Conservation (phyloP, 306 rosid genomes). For the Cicer pinnatifidum region DNA sequence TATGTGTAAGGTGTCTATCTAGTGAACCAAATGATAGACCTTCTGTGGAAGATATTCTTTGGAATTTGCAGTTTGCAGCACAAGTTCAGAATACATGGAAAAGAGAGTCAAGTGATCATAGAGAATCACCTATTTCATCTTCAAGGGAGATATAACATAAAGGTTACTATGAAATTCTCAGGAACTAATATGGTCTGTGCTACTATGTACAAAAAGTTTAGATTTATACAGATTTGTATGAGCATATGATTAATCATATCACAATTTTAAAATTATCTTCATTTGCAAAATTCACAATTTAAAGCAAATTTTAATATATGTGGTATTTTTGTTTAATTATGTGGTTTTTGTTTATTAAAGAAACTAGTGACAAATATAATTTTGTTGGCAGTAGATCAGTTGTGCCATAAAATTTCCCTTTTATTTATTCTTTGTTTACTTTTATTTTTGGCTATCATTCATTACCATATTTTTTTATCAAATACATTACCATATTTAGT, state of each 20-base stretch:
- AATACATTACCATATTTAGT: too few relatives aligned
- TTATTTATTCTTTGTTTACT: neutral
- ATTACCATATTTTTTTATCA: too few relatives aligned
- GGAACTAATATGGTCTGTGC: slow-evolving; percentile 25
- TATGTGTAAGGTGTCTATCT: slow-evolving; percentile 80
- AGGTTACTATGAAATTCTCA: neutral
- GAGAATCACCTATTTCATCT: slow-evolving; percentile 54
- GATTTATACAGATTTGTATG: slow-evolving; percentile 13
- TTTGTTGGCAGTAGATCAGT: too few relatives aligned
- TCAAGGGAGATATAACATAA: slow-evolving; percentile 32
- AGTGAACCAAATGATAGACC: slow-evolving; percentile 65
- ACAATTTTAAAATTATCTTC: slow-evolving; percentile 20
- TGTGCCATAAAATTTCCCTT: neutral
- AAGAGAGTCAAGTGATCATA: slow-evolving; percentile 53
- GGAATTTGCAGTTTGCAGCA: slow-evolving; percentile 95
- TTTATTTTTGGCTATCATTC: too few relatives aligned
- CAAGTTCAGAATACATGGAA: slow-evolving; percentile 78
- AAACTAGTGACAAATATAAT: too few relatives aligned
- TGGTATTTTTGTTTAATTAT: too few relatives aligned
- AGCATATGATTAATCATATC: slow-evolving; percentile 32
- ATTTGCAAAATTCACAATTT: neutral
- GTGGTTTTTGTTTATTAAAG: too few relatives aligned
- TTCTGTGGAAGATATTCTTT: slow-evolving; percentile 85
- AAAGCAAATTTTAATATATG: too few relatives aligned
- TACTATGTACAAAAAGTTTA: slow-evolving; percentile 44